Evolutionary conservation across 306 rosid genomes (phyloP), one percentile per base, ranked within the genome.

Genomic region (Senna tora): DNA sequence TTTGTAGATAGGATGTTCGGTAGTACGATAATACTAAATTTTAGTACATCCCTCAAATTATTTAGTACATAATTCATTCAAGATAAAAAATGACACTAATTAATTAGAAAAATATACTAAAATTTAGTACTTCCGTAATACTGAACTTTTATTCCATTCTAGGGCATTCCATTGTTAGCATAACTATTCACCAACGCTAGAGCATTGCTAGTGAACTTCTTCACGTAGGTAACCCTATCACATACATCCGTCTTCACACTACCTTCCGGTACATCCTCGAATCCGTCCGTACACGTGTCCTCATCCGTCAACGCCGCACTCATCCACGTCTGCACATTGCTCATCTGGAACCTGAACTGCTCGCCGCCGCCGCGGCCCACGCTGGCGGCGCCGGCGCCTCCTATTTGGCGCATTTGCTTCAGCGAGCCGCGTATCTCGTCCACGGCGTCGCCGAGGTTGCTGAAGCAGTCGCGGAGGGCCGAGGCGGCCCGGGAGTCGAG

Each of bases 281-380:
- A 90, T 0, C 96, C 96, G 39, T 90, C 93, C 70, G 96, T 88
- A 50, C 96, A 90, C 0, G 96, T 90, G 33, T 90, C 96, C 78
- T 90, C 87, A 56, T 90, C 91, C 21, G 96, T 90, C 1, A 90
- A 67, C 11, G 96, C 96, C 0, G 96, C 96, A 74, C 96, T 90
- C 96, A 90, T 90, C 96, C 96, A 90, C 79, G 96, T 90, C 88
- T 88, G 93, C 9, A 90, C 96, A 75, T 90, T 87, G 69, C 93
- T 84, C 87, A 90, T 79, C 77, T 82, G 87, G 45, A 90, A 90
- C 78, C 82, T 63, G 53, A 88, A 78, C 34, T 85, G 77, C 65
- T 61, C 79, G 0, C 25, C 30, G 30, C 2, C 30, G 30, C 30
- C 30, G 30, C n/a, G 65, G 0, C 74, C 85, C 11, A 63, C 16